Evolutionary conservation across 2,329 filamentous ascomycete species (phyloP).

Genomic region (Aspergillus ustus): DNA sequence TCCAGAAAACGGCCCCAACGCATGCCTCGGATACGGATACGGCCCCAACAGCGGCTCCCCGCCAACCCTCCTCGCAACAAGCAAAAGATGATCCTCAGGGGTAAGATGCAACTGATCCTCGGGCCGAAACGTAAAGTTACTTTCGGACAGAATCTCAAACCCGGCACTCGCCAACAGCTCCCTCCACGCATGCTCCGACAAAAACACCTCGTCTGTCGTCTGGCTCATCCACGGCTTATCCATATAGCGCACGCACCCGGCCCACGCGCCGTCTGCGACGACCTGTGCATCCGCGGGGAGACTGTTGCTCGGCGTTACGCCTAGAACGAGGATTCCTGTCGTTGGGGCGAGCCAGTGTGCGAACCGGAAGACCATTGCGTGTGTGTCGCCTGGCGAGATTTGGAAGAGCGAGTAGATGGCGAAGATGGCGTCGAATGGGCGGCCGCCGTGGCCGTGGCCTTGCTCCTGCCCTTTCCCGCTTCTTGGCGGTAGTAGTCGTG

Average conservation of each 20-base stretch:
- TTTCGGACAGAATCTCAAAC: not conserved
- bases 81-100: not conserved
- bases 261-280: not conserved
- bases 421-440: not conserved
- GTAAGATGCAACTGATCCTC: not conserved
- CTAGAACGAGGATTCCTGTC: not conserved
- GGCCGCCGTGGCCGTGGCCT: not conserved
- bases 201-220: not conserved
- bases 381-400: too few relatives aligned
- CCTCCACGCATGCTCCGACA: not conserved
- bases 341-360: not conserved
- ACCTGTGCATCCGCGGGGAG: too few relatives aligned
- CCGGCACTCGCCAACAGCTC: not conserved
- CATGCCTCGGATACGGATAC: not conserved
- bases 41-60: not conserved
- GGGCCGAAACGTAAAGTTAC: not conserved
- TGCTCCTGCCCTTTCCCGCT: too few relatives aligned
- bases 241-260: not conserved
- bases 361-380: not conserved
- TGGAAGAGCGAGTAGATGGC: not conserved
- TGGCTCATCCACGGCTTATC: not conserved
- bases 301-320: not conserved
- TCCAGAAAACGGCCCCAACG: too few relatives aligned
- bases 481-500: not conserved
- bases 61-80: not conserved